phyloP scores from a whole-genome alignment of 805 yeast genomes.

The Yamadazyma phyllophila region DNA sequence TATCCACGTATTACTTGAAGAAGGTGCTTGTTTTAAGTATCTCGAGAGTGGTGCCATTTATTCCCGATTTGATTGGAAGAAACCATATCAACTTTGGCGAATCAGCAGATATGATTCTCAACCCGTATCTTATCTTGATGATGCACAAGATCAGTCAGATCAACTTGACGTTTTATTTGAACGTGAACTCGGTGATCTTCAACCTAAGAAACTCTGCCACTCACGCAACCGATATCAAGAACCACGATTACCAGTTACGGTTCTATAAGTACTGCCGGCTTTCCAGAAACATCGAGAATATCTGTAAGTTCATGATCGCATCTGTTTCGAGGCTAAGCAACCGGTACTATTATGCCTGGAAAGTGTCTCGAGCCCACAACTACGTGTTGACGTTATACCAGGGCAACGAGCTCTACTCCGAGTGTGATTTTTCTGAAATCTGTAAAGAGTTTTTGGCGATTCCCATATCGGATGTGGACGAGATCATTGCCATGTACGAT shows the following conservation, averaged over 20 bases:
- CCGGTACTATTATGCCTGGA: slow-evolving; percentile 66
- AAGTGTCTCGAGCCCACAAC: slow-evolving; percentile 57
- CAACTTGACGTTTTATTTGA: slow-evolving; percentile 21
- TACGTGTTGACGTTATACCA: slow-evolving; percentile 37
- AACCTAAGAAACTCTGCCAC: slow-evolving; percentile 17
- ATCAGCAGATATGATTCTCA: slow-evolving; percentile 40
- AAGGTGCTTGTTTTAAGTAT: slow-evolving; percentile 24
- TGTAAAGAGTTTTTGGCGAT: slow-evolving; percentile 14
- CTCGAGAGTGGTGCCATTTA: slow-evolving; percentile 31
- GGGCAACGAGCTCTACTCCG: slow-evolving; percentile 25
- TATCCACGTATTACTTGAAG: slow-evolving; percentile 34
- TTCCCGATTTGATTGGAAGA: slow-evolving; percentile 29
- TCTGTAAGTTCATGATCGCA: slow-evolving; percentile 19
- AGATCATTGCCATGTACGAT: slow-evolving; percentile 21
- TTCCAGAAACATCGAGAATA: slow-evolving; percentile 23
- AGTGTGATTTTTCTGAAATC: slow-evolving; percentile 7
- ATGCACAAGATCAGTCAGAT: slow-evolving; percentile 30
- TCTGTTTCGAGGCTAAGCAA: slow-evolving; percentile 45
- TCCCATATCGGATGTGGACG: slow-evolving; percentile 24
- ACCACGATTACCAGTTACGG: slow-evolving; percentile 17
- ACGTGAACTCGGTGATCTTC: slow-evolving; percentile 23
- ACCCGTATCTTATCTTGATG: slow-evolving; percentile 32
- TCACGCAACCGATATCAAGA: slow-evolving; percentile 20
- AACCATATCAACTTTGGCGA: slow-evolving; percentile 38
- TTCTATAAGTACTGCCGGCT: slow-evolving; percentile 24